Evolutionary conservation across 441 rosid genomes (phyloP).

Genomic region (Erysimum pusillum): DNA sequence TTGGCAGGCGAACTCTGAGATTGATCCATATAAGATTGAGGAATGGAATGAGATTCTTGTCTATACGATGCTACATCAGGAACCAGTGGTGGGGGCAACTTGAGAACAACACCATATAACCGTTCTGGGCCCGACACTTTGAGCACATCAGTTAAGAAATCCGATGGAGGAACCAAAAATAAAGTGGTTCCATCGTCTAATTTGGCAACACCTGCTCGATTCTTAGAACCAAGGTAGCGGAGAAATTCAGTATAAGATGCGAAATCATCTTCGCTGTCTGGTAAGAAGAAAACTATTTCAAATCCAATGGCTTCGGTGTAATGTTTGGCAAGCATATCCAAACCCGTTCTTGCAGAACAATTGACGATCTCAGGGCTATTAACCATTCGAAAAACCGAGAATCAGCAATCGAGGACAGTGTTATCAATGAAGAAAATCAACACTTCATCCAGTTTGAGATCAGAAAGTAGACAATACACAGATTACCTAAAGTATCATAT

Average conservation of each 20-base stretch:
- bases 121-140: conserved; percentile 90
- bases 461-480: conserved; percentile 16
- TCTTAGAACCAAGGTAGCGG: conserved; percentile 85
- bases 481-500: conserved; percentile 6
- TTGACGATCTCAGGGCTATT: conserved; percentile 88
- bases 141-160: conserved; percentile 82
- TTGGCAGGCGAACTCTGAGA: conserved; percentile 53
- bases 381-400: conserved; percentile 45
- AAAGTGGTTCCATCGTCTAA: conserved; percentile 89
- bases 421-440: conserved; percentile 9
- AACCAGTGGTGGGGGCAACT: conserved; percentile 68
- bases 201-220: conserved; percentile 98
- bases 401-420: conserved; percentile 29
- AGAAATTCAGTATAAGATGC: conserved; percentile 96
- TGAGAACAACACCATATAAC: conserved; percentile 93
- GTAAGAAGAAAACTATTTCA: conserved; percentile 90
- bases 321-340: conserved; percentile 93
- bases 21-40: conserved; percentile 53
- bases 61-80: conserved; percentile 49
- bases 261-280: conserved; percentile 93
- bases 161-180: conserved; percentile 95
- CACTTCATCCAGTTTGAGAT: conserved; percentile 20
- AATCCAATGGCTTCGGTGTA: conserved; percentile 81
- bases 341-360: conserved; percentile 98
- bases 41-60: conserved; percentile 54